A percentile compares a stretch with the other conserved stretches of the same genome.
Conservation (phyloP, 2,329 filamentous ascomycete species). For the Cordyceps farinosa region DNA sequence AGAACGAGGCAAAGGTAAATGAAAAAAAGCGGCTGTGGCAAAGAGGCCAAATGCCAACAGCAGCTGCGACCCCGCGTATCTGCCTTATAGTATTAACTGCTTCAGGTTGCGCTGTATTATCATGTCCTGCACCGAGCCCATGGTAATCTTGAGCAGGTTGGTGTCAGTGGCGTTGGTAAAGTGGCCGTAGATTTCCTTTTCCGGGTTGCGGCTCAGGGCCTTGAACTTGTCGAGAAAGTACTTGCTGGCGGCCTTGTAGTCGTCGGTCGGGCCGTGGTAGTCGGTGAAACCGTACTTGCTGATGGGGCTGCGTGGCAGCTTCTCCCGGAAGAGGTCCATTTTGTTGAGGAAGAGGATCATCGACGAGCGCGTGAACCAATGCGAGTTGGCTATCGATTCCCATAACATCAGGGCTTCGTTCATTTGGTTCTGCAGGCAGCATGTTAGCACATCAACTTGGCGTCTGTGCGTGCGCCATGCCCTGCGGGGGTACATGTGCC, state of each 20-base stretch:
- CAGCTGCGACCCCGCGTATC: background rate
- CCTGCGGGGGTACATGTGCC: background rate
- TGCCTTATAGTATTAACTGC: slow-evolving; percentile 63
- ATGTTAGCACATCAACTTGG: slow-evolving; percentile 19
- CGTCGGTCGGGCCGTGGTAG: slow-evolving; percentile 67
- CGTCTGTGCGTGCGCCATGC: background rate
- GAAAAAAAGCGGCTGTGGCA: background rate
- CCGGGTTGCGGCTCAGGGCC: slow-evolving; percentile 66
- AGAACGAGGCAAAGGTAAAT: background rate
- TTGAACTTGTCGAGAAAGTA: slow-evolving; percentile 82
- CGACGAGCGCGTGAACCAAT: slow-evolving; percentile 79
- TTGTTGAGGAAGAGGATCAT: slow-evolving; percentile 86
- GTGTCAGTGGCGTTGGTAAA: slow-evolving; percentile 63
- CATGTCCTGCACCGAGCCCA: slow-evolving; percentile 84
- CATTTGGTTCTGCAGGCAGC: slow-evolving; percentile 71
- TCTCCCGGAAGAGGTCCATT: slow-evolving; percentile 80
- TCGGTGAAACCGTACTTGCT: slow-evolving; percentile 73
- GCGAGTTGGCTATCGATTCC: slow-evolving; percentile 80
- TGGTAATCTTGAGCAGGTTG: slow-evolving; percentile 79
- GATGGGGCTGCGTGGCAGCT: slow-evolving; percentile 67
- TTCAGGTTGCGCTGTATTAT: slow-evolving; percentile 81
- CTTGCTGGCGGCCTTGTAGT: slow-evolving; percentile 71
- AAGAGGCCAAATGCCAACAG: background rate
- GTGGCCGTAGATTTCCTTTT: slow-evolving; percentile 61
- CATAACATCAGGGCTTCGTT: slow-evolving; percentile 84